Conservation (phyloP, 2,329 filamentous ascomycete genomes). For the Dactylellina parvicollis region DNA sequence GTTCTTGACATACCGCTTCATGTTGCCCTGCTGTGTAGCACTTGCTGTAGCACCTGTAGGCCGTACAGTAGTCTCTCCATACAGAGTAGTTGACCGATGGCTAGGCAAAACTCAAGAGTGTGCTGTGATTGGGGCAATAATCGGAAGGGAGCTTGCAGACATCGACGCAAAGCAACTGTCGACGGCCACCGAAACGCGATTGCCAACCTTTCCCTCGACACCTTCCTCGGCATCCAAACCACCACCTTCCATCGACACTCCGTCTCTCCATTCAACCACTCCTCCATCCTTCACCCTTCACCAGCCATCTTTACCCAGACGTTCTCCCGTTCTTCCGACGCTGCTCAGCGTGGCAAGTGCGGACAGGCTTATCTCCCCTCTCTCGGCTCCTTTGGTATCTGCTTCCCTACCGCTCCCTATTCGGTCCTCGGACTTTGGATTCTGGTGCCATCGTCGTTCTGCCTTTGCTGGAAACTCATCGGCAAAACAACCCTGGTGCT, state of each 20-base stretch:
- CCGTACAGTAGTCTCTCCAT: too few species aligned
- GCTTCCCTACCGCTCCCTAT: not conserved
- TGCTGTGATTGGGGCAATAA: not conserved
- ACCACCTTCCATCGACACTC: not conserved
- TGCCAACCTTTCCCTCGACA: constrained; percentile 8
- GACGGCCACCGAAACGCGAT: not conserved
- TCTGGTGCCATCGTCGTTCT: not conserved
- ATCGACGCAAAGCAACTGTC: constrained; percentile 6
- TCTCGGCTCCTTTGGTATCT: constrained; percentile 2
- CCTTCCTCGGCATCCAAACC: constrained; percentile 4
- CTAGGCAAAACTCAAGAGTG: not conserved
- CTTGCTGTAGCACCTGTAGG: constrained; percentile 10
- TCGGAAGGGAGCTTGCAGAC: constrained; percentile 7
- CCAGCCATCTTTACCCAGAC: not conserved
- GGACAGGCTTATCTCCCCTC: not conserved
- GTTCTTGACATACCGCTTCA: not conserved
- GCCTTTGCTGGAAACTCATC: constrained; percentile 6
- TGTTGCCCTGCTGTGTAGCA: constrained; percentile 3
- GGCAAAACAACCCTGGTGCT: not conserved
- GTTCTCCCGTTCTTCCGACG: not conserved
- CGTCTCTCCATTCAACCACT: not conserved
- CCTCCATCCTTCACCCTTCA: not conserved
- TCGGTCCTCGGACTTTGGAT: constrained; percentile 1
- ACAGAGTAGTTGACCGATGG: not conserved
- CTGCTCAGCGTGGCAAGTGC: constrained; percentile 4